Evolutionary conservation across 2,329 filamentous ascomycete species (phyloP), one percentile per base, ranked within the genome.

Genomic region (Sarocladium strictum): DNA sequence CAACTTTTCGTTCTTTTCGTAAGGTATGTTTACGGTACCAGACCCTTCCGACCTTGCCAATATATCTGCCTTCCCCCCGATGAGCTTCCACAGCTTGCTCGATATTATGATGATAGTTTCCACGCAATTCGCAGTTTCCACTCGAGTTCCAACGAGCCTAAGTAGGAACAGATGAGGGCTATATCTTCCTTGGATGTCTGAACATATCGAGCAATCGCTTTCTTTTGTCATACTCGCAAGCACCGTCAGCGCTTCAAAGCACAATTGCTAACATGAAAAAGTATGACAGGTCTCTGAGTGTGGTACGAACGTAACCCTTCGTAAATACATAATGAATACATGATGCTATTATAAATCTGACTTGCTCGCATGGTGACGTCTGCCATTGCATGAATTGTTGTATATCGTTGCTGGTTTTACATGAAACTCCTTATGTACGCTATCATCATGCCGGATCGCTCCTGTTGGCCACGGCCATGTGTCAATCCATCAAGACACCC

Each of bases 61-160:
- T 29, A 15, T 35, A 9, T 24, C 14, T 32, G 23, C 24, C 12
- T 49, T 29, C 17, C n/a, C 47, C 14, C 17, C 29, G 27, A 32
- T 17, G 47, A 24, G 47, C n/a, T 21, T 35, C 35, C n/a, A n/a
- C 3, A 23, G 17, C 33, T 40, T 15, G 32, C 54, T 53, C 61
- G 56, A 58, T 57, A 56, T 53, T 65, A 84, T 87, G 85, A 89
- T 88, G 84, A 88, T 87, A 85, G 71, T 80, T 80, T 77, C 84
- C 81, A 71, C 78, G 76, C 81, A 77, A 89, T 90, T 91, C 86
- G 87, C 87, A 90, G 87, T 90, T 90, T 90, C 84, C 86, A 89
- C 87, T 88, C 77, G 84, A 88, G 84, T 79, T 80, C 78, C 78
- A 73, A 69, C 69, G 83, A 86, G 84, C 83, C 83, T 83, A 78